Conservation (phyloP, 2,329 filamentous ascomycete species). For the Talaromyces albobiverticillius region DNA sequence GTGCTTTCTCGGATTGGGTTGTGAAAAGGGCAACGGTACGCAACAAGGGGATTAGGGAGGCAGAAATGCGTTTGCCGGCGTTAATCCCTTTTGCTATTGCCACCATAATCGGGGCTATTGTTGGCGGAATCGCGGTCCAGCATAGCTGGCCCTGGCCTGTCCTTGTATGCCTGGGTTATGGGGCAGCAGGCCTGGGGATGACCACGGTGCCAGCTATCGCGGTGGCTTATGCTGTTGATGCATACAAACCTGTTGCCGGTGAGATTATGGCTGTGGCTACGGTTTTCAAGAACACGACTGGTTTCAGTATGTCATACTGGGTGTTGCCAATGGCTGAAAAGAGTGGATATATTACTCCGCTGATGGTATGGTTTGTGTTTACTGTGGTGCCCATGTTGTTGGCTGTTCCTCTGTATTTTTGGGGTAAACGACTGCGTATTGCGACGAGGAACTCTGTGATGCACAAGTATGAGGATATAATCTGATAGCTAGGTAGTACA, state of each 20-base stretch:
- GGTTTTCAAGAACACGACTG: conserved; percentile 46
- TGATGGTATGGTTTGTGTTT: neutral
- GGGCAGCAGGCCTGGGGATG: neutral
- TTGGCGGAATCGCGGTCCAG: too few relatives aligned
- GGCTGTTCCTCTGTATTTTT: neutral
- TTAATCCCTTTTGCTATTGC: neutral
- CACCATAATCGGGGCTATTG: too few relatives aligned
- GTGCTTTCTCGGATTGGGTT: conserved; percentile 33
- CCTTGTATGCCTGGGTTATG: too few relatives aligned
- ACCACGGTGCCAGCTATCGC: conserved; percentile 41
- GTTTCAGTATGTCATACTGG: neutral
- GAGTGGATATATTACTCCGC: neutral
- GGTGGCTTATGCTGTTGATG: conserved; percentile 57
- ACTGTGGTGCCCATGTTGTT: neutral
- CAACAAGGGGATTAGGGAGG: neutral
- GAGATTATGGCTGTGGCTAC: conserved; percentile 54
- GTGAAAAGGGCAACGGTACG: conserved; percentile 25
- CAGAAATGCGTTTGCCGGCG: conserved; percentile 1
- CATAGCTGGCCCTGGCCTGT: too few relatives aligned
- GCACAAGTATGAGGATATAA: too few relatives aligned
- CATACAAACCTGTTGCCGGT: conserved; percentile 56
- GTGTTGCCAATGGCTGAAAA: too few relatives aligned
- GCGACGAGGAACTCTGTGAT: too few relatives aligned
- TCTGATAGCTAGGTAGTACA: too few relatives aligned
- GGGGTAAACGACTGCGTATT: neutral